Base-by-base conservation (phyloP, 129 eudicot species). In the Daucus carota region DNA sequence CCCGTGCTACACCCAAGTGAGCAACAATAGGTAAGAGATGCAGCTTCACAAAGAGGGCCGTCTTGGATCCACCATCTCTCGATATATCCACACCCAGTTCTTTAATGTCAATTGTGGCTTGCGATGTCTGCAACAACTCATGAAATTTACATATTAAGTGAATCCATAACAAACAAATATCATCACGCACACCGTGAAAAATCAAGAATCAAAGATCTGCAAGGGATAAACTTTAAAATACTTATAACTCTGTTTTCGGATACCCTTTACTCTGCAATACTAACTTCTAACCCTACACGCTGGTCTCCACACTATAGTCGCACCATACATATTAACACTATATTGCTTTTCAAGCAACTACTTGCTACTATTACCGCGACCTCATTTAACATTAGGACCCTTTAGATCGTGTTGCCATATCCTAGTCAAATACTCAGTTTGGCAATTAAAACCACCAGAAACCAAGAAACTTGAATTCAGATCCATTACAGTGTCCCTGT, bases 1-100 rank as follows among this genome's bases (percentile, higher is more conserved):
- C 36, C 24, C 84, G 89, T 60, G 90, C 83, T 68, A 87, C 93
- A 43, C 83, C 90, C 71, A 83, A 74, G 78, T 89, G 84, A 86
- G 90, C 89, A 73, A 78, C 79, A 73, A 91, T 88, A 41, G 97
- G 92, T 75, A 88, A 80, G 77, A 94, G 92, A 66, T 86, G 90
- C 84, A 94, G 74, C 81, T 94, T 94, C 79, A 94, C 90, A 73
- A 87, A 81, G 79, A 94, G 75, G 36, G 84, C 77, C 50, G 93
- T 81, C 86, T 81, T 87, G 77, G 97, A 84, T 70, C 96, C 90
- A 74, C 92, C 97, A 84, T 86, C 86, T 77, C 89, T 94, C 29
- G 89, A 91, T 87, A 87, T 87, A 78, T 94, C 97, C 54, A 91
- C 92, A 72, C 86, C 83, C 88, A 94, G 80, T 43, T 94, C 97